These are phyloP conservation scores for Mallotus repandus DNA, from an alignment of 441 rosid genomes.

Conservation along the genomic window DNA sequence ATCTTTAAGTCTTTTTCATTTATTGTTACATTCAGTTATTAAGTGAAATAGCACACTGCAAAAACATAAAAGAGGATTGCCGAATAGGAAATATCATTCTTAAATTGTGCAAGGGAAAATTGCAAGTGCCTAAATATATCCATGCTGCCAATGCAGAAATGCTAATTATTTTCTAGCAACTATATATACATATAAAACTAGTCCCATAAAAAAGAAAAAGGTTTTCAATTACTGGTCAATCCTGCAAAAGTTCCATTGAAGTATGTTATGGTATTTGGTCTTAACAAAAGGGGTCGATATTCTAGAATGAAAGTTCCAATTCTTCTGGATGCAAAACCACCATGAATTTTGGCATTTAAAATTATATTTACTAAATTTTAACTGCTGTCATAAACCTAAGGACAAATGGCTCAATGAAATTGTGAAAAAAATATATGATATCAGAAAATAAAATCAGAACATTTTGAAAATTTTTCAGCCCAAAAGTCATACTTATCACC, in stretches of 20 bases:
- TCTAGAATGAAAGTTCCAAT: neutral
- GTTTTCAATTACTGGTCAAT: too few relatives aligned
- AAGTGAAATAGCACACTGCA: too few relatives aligned
- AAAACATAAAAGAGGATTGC: neutral
- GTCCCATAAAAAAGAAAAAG: neutral
- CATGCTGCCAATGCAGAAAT: neutral
- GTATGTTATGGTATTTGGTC: neutral
- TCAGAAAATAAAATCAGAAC: neutral
- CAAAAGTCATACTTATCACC: neutral
- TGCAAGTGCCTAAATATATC: neutral
- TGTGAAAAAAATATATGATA: neutral
- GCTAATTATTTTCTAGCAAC: neutral
- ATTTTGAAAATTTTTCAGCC: neutral
- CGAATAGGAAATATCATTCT: neutral
- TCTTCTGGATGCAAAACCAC: too few relatives aligned
- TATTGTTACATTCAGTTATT: constrained; percentile 15
- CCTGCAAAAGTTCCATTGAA: neutral
- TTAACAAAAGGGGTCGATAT: neutral
- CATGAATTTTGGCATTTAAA: neutral
- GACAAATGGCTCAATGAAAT: neutral
- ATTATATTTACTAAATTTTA: neutral
- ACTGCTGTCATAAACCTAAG: neutral
- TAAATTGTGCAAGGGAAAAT: neutral
- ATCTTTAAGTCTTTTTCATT: constrained; percentile 67
- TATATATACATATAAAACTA: too few relatives aligned